Conservation (phyloP, 768 basidiomycete species). For the Kondoa subrosea region DNA sequence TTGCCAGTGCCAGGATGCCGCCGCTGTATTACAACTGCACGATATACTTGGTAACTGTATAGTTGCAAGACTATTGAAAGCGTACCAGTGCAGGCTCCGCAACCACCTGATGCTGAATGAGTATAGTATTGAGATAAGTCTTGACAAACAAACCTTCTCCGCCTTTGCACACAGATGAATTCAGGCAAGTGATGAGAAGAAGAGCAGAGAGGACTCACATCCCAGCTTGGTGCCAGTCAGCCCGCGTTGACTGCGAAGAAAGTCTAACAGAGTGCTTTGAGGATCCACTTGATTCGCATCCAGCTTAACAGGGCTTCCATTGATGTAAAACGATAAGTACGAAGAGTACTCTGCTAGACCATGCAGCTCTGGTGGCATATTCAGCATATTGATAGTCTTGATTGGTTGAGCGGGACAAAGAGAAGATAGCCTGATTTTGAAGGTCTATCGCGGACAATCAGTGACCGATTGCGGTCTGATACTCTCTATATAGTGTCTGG, state of each 20-base stretch:
- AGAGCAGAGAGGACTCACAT: neutral
- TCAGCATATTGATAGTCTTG: neutral
- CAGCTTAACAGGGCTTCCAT: constrained; percentile 20
- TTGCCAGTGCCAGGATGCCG: neutral
- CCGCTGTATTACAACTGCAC: neutral
- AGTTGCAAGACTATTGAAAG: neutral
- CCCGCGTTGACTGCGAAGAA: constrained; percentile 24
- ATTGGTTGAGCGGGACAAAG: too few relatives aligned
- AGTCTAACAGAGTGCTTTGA: constrained; percentile 24
- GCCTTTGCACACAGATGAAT: neutral
- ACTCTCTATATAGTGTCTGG: too few relatives aligned
- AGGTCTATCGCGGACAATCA: too few relatives aligned
- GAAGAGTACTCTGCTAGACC: neutral
- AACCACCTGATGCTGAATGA: too few relatives aligned
- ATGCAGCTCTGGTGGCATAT: neutral
- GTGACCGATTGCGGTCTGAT: too few relatives aligned
- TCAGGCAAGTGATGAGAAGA: neutral
- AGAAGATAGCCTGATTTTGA: too few relatives aligned
- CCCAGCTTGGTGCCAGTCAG: constrained; percentile 24
- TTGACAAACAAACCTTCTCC: neutral
- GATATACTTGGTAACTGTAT: neutral
- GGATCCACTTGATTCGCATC: constrained; percentile 22
- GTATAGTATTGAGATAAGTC: neutral
- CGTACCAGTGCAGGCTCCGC: constrained; percentile 25
- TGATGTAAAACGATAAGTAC: constrained; percentile 22